These are phyloP conservation scores for Serendipita sp. DNA, from an alignment of 768 basidiomycete species.

Conservation along the genomic window DNA sequence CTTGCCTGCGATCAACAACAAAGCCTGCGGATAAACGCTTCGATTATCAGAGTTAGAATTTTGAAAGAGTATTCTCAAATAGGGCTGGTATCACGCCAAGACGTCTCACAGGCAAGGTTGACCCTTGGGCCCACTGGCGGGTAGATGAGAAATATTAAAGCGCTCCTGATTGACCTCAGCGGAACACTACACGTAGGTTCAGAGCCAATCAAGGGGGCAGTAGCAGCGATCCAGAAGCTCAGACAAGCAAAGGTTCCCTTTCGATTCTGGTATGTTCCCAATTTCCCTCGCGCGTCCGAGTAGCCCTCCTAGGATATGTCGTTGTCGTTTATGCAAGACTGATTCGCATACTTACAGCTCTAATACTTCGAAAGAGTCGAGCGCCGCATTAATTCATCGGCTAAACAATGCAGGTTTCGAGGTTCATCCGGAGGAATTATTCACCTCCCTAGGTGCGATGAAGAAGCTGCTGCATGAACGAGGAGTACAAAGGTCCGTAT, in stretches of 20 bases:
- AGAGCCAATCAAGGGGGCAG: constrained; percentile 32
- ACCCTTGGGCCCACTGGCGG: too few relatives aligned
- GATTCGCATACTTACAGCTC: constrained; percentile 30
- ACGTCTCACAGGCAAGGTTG: too few relatives aligned
- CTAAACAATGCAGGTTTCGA: constrained; percentile 37
- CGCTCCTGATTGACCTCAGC: constrained; percentile 48
- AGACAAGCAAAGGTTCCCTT: constrained; percentile 18
- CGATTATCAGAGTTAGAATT: too few relatives aligned
- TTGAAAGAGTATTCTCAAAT: too few relatives aligned
- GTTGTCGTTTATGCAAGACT: background rate
- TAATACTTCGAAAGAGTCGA: constrained; percentile 55
- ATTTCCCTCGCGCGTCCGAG: background rate
- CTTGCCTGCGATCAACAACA: too few relatives aligned
- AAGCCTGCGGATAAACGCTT: too few relatives aligned
- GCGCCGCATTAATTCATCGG: constrained; percentile 24
- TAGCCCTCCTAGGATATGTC: background rate
- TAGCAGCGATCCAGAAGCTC: constrained; percentile 26
- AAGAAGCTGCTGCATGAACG: constrained; percentile 27
- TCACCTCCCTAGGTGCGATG: constrained; percentile 51
- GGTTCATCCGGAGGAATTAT: constrained; percentile 30
- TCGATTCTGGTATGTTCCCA: constrained; percentile 25
- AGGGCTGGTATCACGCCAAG: too few relatives aligned
- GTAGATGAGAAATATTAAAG: constrained; percentile 21
- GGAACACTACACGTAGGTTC: constrained; percentile 47
- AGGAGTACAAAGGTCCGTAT: constrained; percentile 26